phyloP scores from a whole-genome alignment of 805 yeast species.

The Metahyphopichia silvanorum region DNA sequence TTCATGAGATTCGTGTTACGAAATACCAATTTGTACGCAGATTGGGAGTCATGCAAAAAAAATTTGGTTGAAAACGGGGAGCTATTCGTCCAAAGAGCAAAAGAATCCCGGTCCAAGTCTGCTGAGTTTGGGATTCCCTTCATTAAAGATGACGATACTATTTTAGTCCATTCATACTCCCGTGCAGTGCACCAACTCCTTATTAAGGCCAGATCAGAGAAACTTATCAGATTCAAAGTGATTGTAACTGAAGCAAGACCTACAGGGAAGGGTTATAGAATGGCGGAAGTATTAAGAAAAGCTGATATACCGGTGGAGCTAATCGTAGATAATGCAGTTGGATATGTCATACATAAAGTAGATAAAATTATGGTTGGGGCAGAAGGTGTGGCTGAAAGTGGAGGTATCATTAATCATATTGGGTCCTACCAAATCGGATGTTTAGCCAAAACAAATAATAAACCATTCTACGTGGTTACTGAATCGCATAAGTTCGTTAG shows the following conservation, averaged over 20 bases:
- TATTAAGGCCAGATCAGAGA: slow-evolving; percentile 67
- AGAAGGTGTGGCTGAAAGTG: slow-evolving; percentile 98
- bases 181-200: slow-evolving; percentile 83
- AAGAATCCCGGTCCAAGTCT: slow-evolving; percentile 80
- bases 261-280: slow-evolving; percentile 65
- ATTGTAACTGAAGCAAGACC: slow-evolving; percentile 93
- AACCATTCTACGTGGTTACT: slow-evolving; percentile 90
- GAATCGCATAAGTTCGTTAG: slow-evolving; percentile 96
- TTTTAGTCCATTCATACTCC: slow-evolving; percentile 86
- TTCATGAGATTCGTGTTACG: slow-evolving; percentile 90
- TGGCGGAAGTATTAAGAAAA: slow-evolving; percentile 65
- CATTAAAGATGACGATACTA: slow-evolving; percentile 87
- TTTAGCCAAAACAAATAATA: slow-evolving; percentile 82
- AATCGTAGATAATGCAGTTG: slow-evolving; percentile 91
- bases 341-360: slow-evolving; percentile 84
- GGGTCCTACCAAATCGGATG: slow-evolving; percentile 96
- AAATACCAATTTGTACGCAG: slow-evolving; percentile 81
- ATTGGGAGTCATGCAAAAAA: slow-evolving; percentile 90
- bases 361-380: slow-evolving; percentile 97
- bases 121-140: slow-evolving; percentile 87
- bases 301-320: slow-evolving; percentile 83
- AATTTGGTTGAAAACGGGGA: slow-evolving; percentile 93
- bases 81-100: slow-evolving; percentile 86
- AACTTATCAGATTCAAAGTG: slow-evolving; percentile 80
- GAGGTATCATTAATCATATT: slow-evolving; percentile 93